A percentile compares a stretch with the other conserved stretches of the same genome.
Conservation (phyloP, 371 early-diverging fungal species). For the Syncephalis plumigaleata region DNA sequence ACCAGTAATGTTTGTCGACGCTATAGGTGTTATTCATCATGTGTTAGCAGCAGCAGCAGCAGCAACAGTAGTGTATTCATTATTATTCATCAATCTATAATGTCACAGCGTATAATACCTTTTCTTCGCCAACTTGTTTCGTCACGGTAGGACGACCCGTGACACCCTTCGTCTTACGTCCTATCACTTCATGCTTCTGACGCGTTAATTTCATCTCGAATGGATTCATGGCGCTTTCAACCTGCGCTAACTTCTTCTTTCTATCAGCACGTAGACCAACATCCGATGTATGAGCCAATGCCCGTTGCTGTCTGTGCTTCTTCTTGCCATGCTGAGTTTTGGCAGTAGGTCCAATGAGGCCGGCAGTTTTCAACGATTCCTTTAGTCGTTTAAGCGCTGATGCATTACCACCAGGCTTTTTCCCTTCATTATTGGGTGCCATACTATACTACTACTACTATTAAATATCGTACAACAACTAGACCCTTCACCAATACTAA, state of each 20-base stretch:
- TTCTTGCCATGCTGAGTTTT: conserved; percentile 38
- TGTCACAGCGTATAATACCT: too few relatives aligned
- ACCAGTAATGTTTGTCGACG: conserved; percentile 67
- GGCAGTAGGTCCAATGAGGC: conserved; percentile 54
- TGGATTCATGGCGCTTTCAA: conserved; percentile 55
- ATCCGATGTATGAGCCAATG: conserved; percentile 32
- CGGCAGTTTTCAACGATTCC: conserved; percentile 46
- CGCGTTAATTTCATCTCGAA: conserved; percentile 70
- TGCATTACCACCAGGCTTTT: not conserved
- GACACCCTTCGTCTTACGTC: conserved; percentile 68
- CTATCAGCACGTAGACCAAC: conserved; percentile 9
- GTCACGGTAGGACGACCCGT: conserved; percentile 64
- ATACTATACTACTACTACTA: too few relatives aligned
- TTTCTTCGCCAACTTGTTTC: conserved; percentile 69
- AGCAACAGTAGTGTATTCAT: too few relatives aligned
- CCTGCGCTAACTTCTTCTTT: conserved; percentile 25
- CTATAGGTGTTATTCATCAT: conserved; percentile 16
- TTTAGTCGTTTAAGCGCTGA: conserved; percentile 69
- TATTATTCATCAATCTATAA: too few relatives aligned
- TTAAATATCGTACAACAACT: too few relatives aligned
- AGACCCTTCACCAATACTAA: too few relatives aligned
- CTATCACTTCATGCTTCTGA: conserved; percentile 71
- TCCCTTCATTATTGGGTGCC: too few relatives aligned
- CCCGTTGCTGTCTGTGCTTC: conserved; percentile 35
- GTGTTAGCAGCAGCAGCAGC: too few relatives aligned